Evolutionary conservation across 1,284 basidiomycete species (phyloP), one percentile per base, ranked within the genome.

Genomic region (Pisolithus thermaeus): DNA sequence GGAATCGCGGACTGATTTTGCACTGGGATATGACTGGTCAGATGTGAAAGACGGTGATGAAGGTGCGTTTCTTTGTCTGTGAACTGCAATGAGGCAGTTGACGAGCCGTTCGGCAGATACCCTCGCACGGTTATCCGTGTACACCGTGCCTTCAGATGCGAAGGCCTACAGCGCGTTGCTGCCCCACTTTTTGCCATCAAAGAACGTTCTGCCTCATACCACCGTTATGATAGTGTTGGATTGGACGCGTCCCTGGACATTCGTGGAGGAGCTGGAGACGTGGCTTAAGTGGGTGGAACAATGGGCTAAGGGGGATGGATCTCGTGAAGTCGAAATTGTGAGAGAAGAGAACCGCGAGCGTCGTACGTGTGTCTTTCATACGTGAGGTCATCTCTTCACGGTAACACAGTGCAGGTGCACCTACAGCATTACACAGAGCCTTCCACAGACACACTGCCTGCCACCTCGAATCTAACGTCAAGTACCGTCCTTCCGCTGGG

Each of bases 211-310:
- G 8, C 77, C 84, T 36, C 88, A 96, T 61, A 90, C 92, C 0
- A 76, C 93, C 12, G 81, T 94, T 46, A 73, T 97, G 59, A 89
- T 98, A 59, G 80, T 87, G 0, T 75, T 98, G n/a, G 96, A 99
- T 68, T 98, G 95, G 96, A 93, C 92, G 58, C 81, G 82, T 59
- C 96, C 96, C 0, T 93, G 90, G 83, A 81, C 84, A 0, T 97
- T 98, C 69, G 69, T 96, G 1, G 82, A 87, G n/a, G 90, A 98
- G 62, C 73, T 99, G 5, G 74, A 89, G 53, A 80, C 75, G 41
- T 98, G 96, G 96, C 72, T 98, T 43, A 70, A 69, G 49, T 92
- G 90, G 88, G 75, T 96, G 16, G 90, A 94, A 60, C 66, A 70
- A 14, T 96, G 92, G 92, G 79, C 79, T 1, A 80, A 85, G 57